Conservation (phyloP, 192 early-diverging fungal genomes). For the Backusella morwellensis region DNA sequence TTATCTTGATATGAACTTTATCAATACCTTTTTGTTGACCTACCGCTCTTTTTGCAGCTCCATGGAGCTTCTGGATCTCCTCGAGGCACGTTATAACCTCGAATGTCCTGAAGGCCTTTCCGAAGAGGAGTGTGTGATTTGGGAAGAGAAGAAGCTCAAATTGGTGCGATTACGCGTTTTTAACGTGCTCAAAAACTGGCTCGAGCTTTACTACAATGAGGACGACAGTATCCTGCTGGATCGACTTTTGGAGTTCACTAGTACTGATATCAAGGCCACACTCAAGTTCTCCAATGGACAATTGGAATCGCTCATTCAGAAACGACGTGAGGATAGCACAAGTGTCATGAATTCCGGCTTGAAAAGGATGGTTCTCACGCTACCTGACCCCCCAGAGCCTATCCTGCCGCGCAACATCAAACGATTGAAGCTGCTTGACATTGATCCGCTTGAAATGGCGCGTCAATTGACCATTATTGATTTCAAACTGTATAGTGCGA, state of each 20-base stretch:
- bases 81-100: constrained; percentile 78
- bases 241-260: constrained; percentile 19
- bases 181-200: constrained; percentile 93
- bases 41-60: constrained; percentile 88
- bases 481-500: constrained; percentile 71
- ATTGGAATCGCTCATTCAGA: constrained; percentile 22
- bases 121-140: constrained; percentile 65
- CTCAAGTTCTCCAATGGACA: constrained; percentile 28
- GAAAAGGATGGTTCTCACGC: constrained; percentile 61
- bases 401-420: constrained; percentile 76
- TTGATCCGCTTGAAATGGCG: constrained; percentile 89
- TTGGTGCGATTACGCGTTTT: constrained; percentile 87
- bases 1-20: constrained; percentile 63
- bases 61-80: constrained; percentile 67
- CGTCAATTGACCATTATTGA: constrained; percentile 94
- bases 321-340: constrained; percentile 33
- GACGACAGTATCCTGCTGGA: constrained; percentile 53
- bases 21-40: constrained; percentile 84
- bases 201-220: constrained; percentile 83
- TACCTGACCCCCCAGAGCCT: constrained; percentile 66
- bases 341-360: constrained; percentile 42
- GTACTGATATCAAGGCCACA: constrained; percentile 19
- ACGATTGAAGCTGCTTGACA: constrained; percentile 75
- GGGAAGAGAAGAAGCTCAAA: constrained; percentile 84
- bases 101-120: constrained; percentile 64